These are phyloP conservation scores for Globomyces sp. DNA, from an alignment of 371 early-diverging fungal species.

Conservation along the genomic window DNA sequence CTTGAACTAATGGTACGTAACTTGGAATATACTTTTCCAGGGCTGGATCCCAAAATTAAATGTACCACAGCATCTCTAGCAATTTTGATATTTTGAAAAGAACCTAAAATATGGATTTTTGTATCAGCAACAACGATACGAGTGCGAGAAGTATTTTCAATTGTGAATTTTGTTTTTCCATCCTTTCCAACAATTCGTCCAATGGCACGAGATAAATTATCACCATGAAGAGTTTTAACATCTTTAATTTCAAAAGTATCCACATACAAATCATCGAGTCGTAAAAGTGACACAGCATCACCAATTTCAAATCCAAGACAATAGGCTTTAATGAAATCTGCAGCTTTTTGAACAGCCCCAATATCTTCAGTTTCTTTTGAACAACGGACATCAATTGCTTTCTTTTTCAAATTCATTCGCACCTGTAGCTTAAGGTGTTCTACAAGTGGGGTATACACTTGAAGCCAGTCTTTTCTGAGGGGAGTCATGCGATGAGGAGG, in stretches of 20 bases:
- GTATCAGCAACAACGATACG: constrained; percentile 97
- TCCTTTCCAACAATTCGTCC: constrained; percentile 99
- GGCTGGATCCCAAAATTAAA: constrained; percentile 96
- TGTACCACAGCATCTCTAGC: constrained; percentile 95
- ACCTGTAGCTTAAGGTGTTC: constrained; percentile 97
- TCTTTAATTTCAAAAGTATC: constrained; percentile 99
- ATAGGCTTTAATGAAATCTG: constrained; percentile 94
- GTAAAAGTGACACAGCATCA: constrained; percentile 91
- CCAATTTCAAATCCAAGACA: constrained; percentile 90
- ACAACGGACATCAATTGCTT: constrained; percentile 79
- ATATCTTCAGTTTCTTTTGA: constrained; percentile 80
- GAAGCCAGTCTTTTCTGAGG: constrained; percentile 94
- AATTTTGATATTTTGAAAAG: constrained; percentile 95
- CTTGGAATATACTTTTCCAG: constrained; percentile 96
- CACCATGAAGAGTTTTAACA: constrained; percentile 93
- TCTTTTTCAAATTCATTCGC: constrained; percentile 89
- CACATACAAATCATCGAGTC: constrained; percentile 93
- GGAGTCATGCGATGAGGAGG: constrained; percentile 92
- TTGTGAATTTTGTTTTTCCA: constrained; percentile 97
- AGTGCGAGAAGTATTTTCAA: constrained; percentile 96
- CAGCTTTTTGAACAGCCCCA: constrained; percentile 90
- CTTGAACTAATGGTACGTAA: constrained; percentile 84
- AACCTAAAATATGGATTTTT: constrained; percentile 96
- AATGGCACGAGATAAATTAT: constrained; percentile 97
- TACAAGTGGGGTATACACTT: constrained; percentile 98